Evolutionary conservation across 164 flowering plant species (phyloP), one percentile per base, ranked within the genome.

Genomic region (Stephania cephalantha): DNA sequence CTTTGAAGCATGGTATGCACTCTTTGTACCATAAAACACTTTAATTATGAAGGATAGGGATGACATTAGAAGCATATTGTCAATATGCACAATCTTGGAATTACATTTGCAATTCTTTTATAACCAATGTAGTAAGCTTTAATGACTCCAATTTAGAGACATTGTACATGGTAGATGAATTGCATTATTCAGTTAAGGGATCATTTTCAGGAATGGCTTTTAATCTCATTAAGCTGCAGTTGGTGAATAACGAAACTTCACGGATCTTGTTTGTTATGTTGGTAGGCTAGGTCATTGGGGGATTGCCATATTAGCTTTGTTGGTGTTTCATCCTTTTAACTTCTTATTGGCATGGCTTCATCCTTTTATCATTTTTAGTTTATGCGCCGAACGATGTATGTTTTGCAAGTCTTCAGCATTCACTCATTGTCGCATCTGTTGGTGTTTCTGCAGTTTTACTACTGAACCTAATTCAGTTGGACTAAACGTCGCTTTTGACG

Each of bases 1-100:
- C 80, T 96, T 92, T 79, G 96, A 91, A 74, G 93, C 92, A 61
- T 88, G 99, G 99, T 94, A 84, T 74, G 29, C 42, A 15, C 18
- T 58, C 64, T 58, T 58, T 15, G n/a, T 58, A n/a, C 64, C 18
- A 15, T 58, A 18, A 18, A 58, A 58, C 18, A 35, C 18, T 15
- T 18, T 13, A 15, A 58, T 58, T 58, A 15, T 58, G 64, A 1
- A 15, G 64, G 18, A 35, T 12, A 58, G 64, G 18, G 64, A 58
- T n/a, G n/a, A 3, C 1, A 58, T 58, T 18, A 58, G 20, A 58
- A 58, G 20, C 64, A 15, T 18, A 9, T 50, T 50, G 64, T 58
- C 20, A 58, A 58, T 58, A 10, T 58, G 64, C n/a, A 58, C 64
- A 58, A 15, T n/a, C 18, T 58, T 58, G 18, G 64, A 18, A 58